These are phyloP conservation scores for Phytophthora pisi DNA, from an alignment of 352 stramenopile species.

Conservation along the genomic window DNA sequence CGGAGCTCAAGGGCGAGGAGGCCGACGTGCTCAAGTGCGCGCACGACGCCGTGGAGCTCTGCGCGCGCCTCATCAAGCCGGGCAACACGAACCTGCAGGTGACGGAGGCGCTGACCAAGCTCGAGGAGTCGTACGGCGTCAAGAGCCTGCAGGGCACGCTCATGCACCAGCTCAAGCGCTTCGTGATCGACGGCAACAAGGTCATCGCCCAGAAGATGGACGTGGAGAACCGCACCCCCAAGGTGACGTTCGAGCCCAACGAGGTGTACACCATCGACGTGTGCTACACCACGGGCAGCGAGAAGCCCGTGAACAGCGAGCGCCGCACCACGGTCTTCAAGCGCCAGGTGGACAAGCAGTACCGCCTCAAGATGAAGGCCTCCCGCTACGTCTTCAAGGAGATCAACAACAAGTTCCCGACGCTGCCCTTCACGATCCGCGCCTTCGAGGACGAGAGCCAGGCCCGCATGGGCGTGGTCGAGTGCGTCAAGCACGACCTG, in stretches of 20 bases:
- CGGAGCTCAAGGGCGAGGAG: constrained; percentile 67
- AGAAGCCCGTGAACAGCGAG: constrained; percentile 92
- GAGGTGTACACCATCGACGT: constrained; percentile 99
- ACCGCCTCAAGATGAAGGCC: constrained; percentile 95
- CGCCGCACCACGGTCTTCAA: constrained; percentile 99
- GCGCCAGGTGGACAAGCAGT: constrained; percentile 98
- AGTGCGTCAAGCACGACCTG: constrained; percentile 98
- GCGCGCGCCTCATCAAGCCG: constrained; percentile 96
- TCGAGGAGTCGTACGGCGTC: constrained; percentile 96
- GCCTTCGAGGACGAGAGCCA: constrained; percentile 95
- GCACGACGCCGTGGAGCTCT: constrained; percentile 97
- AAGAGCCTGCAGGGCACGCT: constrained; percentile 97
- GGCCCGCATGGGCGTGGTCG: constrained; percentile 97
- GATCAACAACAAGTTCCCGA: constrained; percentile 98
- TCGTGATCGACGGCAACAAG: constrained; percentile 99
- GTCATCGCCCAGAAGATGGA: constrained; percentile 93
- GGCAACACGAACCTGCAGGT: constrained; percentile 97
- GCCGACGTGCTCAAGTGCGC: constrained; percentile 97
- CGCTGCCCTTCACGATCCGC: constrained; percentile 98
- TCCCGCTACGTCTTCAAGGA: constrained; percentile 97
- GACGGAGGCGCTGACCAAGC: constrained; percentile 94
- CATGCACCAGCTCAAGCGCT: constrained; percentile 99
- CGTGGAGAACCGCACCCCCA: constrained; percentile 85
- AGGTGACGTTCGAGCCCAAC: constrained; percentile 95
- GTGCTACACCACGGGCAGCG: constrained; percentile 97